Percentiles rank a stretch among this genome's conserved stretches.
These are phyloP conservation scores for Sporothrix pallida DNA, from an alignment of 2,329 filamentous ascomycete species.

Conservation along the genomic window DNA sequence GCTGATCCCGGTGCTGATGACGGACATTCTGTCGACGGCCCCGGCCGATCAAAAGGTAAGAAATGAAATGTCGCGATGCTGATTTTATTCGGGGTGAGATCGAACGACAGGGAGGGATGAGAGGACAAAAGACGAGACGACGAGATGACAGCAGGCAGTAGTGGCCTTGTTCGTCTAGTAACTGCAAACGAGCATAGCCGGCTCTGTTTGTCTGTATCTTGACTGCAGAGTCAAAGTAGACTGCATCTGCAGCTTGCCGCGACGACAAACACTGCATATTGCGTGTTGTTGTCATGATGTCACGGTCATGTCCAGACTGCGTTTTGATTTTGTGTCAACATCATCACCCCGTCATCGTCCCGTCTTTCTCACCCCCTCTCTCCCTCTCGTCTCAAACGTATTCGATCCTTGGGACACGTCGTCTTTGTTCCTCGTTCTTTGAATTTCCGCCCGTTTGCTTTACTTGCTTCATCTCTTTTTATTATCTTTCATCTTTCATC, in stretches of 20 bases:
- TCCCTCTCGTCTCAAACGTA: background rate
- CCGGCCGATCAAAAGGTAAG: conserved; percentile 97
- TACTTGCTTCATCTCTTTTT: background rate
- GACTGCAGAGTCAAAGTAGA: background rate
- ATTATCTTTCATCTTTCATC: too few relatives aligned
- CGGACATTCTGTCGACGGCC: conserved; percentile 86
- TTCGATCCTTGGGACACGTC: background rate
- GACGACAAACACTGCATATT: conserved; percentile 10
- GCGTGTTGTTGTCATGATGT: background rate
- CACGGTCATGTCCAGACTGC: background rate
- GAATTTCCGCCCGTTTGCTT: background rate
- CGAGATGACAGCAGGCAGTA: background rate
- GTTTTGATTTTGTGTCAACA: background rate
- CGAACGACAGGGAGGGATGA: background rate
- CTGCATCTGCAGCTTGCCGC: conserved; percentile 28
- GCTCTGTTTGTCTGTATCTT: background rate
- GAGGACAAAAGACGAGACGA: background rate
- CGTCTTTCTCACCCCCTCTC: background rate
- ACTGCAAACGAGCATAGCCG: conserved; percentile 4
- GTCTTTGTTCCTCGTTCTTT: background rate
- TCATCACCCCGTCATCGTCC: background rate
- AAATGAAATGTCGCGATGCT: conserved; percentile 41
- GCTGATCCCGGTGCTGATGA: conserved; percentile 90
- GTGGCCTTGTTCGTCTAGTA: background rate
- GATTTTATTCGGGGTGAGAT: background rate